Evolutionary conservation across 305 asterid genomes (phyloP), one percentile per base, ranked within the genome.

Genomic region (Euphrasia arctica): DNA sequence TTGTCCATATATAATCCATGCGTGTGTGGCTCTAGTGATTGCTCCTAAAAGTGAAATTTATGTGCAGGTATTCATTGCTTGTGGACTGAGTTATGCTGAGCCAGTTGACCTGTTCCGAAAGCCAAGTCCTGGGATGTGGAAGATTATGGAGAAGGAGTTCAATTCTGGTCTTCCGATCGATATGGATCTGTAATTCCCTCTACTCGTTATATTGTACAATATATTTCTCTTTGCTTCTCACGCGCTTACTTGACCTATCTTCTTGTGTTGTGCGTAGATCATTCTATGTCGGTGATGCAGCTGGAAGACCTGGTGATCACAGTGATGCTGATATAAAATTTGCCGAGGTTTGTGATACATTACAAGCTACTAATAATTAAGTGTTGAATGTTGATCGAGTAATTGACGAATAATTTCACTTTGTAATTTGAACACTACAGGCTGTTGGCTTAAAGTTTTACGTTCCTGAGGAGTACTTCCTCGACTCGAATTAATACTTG

Each of bases 261-360:
- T 29, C 50, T 36, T 42, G 69, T 73, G 55, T 55, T 49, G 22
- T 69, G 25, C 8, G 62, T 70, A 91, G 98, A 73, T 92, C 96
- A 68, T 92, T 92, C 71, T 89, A 85, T 66, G 98, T 92, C 54
- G 98, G 98, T 69, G 98, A 92, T 84, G 97, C 98, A 0, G 98
- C 97, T 74, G 98, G 98, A 70, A 85, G 97, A 70, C 76, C 83
- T 11, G 71, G 75, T 5, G 96, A 92, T 67, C 98, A 92, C 77
- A 80, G 97, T 75, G 93, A 85, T 66, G 91, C 95, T 58, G 98
- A 92, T 77, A 78, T 73, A 70, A 81, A 79, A 85, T 92, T 92
- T 81, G 97, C 98, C 1, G 74, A 92, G 95, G 98, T 91, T 42
- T 41, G 65, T 72, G 34, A 41, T 49, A 55, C 64, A 55, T 7